Evolutionary conservation across 768 basidiomycete species (phyloP).

Genomic region (Exidia glandulosa): DNA sequence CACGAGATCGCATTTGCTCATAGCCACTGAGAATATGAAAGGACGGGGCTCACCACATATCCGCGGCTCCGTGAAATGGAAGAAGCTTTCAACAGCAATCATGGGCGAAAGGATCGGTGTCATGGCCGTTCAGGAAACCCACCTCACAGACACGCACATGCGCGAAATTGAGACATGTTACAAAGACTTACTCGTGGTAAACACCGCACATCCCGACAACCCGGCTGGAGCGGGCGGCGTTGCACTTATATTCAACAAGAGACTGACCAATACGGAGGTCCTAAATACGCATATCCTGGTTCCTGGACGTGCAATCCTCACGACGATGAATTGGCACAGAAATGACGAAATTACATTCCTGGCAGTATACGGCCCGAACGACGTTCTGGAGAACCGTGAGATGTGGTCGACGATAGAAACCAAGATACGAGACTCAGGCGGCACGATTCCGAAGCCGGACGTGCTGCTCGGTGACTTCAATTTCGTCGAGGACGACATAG

Average conservation of each 20-base stretch:
- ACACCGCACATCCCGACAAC: neutral
- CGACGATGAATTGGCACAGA: neutral
- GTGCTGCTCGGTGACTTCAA: slow-evolving; percentile 12
- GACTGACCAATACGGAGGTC: neutral
- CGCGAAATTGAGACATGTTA: neutral
- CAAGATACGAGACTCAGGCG: neutral
- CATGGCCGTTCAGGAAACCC: neutral
- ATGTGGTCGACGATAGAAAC: neutral
- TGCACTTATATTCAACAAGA: neutral
- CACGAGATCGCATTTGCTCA: neutral
- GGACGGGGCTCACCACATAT: neutral
- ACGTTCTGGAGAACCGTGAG: neutral
- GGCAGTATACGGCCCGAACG: neutral
- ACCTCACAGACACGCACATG: neutral
- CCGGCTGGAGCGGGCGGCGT: neutral
- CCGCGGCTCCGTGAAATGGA: neutral
- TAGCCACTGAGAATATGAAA: neutral
- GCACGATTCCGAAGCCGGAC: slow-evolving; percentile 2
- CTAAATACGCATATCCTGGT: neutral
- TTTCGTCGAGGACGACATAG: slow-evolving; percentile 11
- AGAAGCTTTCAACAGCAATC: neutral
- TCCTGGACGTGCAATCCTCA: neutral
- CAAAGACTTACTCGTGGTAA: neutral
- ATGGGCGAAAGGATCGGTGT: neutral
- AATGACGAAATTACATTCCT: neutral